Conservation (phyloP, 768 basidiomycete genomes). For the Mycena sanguinolenta region DNA sequence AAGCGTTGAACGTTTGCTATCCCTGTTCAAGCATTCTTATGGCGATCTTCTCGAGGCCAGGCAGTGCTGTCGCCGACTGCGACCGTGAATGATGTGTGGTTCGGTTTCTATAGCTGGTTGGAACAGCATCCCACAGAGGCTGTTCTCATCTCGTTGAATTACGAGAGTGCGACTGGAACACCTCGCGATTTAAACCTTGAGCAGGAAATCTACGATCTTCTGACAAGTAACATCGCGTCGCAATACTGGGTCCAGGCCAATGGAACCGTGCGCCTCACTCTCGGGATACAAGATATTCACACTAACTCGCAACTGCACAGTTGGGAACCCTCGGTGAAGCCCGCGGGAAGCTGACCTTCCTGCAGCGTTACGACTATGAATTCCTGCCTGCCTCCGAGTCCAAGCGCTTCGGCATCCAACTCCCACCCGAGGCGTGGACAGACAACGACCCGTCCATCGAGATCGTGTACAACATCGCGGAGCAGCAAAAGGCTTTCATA, state of each 20-base stretch:
- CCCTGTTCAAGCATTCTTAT: neutral
- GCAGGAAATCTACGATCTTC: slow-evolving; percentile 55
- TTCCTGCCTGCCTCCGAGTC: slow-evolving; percentile 53
- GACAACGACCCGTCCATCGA: slow-evolving; percentile 63
- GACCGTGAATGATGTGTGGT: slow-evolving; percentile 63
- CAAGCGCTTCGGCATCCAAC: slow-evolving; percentile 60
- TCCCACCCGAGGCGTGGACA: slow-evolving; percentile 59
- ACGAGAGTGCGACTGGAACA: slow-evolving; percentile 61
- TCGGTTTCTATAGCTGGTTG: slow-evolving; percentile 66
- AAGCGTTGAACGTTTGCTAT: neutral
- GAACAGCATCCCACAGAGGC: slow-evolving; percentile 66
- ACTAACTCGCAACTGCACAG: slow-evolving; percentile 41
- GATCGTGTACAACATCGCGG: slow-evolving; percentile 56
- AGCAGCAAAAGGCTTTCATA: slow-evolving; percentile 57
- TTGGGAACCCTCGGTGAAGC: slow-evolving; percentile 64
- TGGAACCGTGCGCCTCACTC: slow-evolving; percentile 50
- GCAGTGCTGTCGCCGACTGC: slow-evolving; percentile 62
- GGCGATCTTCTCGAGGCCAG: slow-evolving; percentile 41
- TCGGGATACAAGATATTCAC: neutral
- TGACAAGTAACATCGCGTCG: slow-evolving; percentile 52
- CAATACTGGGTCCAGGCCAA: slow-evolving; percentile 63
- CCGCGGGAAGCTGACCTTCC: slow-evolving; percentile 64
- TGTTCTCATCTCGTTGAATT: slow-evolving; percentile 63
- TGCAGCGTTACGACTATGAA: slow-evolving; percentile 61
- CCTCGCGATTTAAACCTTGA: slow-evolving; percentile 58